Evolutionary conservation across 148 eudicot species (phyloP).

Genomic region (Euryodendron excelsum): DNA sequence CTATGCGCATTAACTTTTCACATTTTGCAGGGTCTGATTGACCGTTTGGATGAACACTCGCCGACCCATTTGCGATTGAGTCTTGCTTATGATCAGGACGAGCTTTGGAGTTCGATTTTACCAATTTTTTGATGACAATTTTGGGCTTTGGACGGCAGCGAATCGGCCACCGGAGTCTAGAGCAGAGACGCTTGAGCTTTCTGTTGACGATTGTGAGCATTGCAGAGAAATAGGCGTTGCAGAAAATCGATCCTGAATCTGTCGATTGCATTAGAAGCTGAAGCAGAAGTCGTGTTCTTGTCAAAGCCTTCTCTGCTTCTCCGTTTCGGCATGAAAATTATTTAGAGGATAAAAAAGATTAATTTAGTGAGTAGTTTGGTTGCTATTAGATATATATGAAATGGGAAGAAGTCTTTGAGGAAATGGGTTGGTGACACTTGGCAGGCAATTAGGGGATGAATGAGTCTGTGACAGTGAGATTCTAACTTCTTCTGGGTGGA

Average conservation of each 20-base stretch:
- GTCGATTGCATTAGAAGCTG: background rate
- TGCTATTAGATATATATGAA: slow-evolving; percentile 1
- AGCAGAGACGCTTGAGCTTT: slow-evolving; percentile 61
- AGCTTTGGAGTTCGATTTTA: slow-evolving; percentile 35
- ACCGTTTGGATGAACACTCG: slow-evolving; percentile 52
- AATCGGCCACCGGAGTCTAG: slow-evolving; percentile 47
- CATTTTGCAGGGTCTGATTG: slow-evolving; percentile 20
- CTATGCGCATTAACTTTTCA: slow-evolving; percentile 47
- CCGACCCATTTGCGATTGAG: slow-evolving; percentile 26
- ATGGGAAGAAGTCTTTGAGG: slow-evolving; percentile 13
- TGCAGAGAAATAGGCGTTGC: slow-evolving; percentile 5
- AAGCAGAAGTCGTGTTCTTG: background rate
- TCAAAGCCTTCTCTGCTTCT: slow-evolving; percentile 2
- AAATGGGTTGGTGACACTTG: slow-evolving; percentile 23
- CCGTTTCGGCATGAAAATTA: background rate
- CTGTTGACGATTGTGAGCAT: slow-evolving; percentile 60
- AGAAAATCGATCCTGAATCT: background rate
- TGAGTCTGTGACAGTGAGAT: background rate
- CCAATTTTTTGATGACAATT: slow-evolving; percentile 44
- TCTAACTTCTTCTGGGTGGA: too few relatives aligned
- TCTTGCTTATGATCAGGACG: slow-evolving; percentile 2
- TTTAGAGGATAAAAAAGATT: background rate
- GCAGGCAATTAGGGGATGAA: background rate
- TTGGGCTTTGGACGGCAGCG: slow-evolving; percentile 50
- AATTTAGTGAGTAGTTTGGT: background rate